Percentiles rank a stretch among this genome's conserved stretches.
phyloP scores from a whole-genome alignment of 345 rosid genomes.

The Trapa incisa region DNA sequence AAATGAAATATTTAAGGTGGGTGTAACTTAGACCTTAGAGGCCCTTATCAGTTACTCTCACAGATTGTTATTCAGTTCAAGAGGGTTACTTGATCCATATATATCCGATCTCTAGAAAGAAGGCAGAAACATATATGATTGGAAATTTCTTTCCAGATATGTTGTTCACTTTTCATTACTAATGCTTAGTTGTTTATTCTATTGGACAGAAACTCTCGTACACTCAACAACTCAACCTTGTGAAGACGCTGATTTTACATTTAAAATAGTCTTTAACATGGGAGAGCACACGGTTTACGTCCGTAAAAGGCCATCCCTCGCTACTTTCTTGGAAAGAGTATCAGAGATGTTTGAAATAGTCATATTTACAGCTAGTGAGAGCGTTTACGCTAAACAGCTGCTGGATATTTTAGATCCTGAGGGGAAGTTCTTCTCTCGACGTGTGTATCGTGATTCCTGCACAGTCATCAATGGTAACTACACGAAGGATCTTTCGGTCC shows the following conservation, averaged over 20 bases:
- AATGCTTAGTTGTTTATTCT: background rate
- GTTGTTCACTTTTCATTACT: background rate
- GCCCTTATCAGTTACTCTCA: too few relatives aligned
- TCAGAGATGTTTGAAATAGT: conserved; percentile 20
- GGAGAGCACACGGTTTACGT: conserved; percentile 18
- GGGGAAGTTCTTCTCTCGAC: conserved; percentile 17
- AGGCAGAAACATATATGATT: too few relatives aligned
- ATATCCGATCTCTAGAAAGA: too few relatives aligned
- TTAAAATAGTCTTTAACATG: conserved; percentile 11
- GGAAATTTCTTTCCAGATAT: too few relatives aligned
- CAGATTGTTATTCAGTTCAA: too few relatives aligned
- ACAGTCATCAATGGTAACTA: conserved; percentile 13
- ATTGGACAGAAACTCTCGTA: conserved; percentile 17
- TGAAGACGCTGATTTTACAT: conserved; percentile 15
- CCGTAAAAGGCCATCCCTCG: conserved; percentile 17
- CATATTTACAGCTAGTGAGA: conserved; percentile 18
- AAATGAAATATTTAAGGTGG: background rate
- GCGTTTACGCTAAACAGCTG: conserved; percentile 14
- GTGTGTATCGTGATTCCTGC: conserved; percentile 18
- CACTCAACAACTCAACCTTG: conserved; percentile 16
- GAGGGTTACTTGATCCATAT: too few relatives aligned
- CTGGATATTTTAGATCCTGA: conserved; percentile 19
- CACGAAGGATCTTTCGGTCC: conserved; percentile 16
- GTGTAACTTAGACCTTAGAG: background rate
- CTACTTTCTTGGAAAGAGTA: conserved; percentile 18